A percentile compares a stretch with the other conserved stretches of the same genome.
Evolutionary conservation across 2,329 filamentous ascomycete genomes (phyloP).

Genomic region (Diaporthe sp.): DNA sequence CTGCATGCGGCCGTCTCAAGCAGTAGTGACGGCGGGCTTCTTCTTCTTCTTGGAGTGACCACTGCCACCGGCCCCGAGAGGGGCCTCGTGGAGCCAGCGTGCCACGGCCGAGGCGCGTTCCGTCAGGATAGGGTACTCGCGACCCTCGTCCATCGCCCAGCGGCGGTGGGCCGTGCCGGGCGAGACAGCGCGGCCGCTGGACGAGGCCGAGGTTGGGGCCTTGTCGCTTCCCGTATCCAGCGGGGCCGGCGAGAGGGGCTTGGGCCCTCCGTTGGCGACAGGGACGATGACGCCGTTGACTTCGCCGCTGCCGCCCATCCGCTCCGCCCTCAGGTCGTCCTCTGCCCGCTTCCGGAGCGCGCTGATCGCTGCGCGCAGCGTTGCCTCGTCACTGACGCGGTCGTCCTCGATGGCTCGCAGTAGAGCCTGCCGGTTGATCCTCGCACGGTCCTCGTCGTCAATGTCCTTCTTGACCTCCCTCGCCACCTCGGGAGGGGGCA

Average conservation of each 20-base stretch:
- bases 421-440: constrained; percentile 72
- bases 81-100: constrained; percentile 74
- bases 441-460: constrained; percentile 48
- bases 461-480: constrained; percentile 57
- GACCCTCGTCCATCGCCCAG: constrained; percentile 73
- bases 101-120: constrained; percentile 76
- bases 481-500: constrained; percentile 51
- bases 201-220: background rate
- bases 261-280: constrained; percentile 2
- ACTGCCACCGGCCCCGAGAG: constrained; percentile 46
- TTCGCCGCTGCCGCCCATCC: constrained; percentile 34
- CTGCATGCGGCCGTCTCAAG: constrained; percentile 8
- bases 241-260: background rate
- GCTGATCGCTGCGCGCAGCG: constrained; percentile 70
- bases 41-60: constrained; percentile 47
- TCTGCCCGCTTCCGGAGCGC: constrained; percentile 69
- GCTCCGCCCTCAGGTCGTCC: constrained; percentile 55
- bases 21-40: constrained; percentile 41
- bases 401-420: constrained; percentile 76
- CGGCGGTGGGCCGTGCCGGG: constrained; percentile 52
- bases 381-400: constrained; percentile 73
- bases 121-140: constrained; percentile 76
- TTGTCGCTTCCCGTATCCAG: background rate
- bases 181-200: background rate
- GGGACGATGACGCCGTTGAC: constrained; percentile 26